phyloP scores from a whole-genome alignment of 2,329 filamentous ascomycete species.

The Alternaria brassicae region DNA sequence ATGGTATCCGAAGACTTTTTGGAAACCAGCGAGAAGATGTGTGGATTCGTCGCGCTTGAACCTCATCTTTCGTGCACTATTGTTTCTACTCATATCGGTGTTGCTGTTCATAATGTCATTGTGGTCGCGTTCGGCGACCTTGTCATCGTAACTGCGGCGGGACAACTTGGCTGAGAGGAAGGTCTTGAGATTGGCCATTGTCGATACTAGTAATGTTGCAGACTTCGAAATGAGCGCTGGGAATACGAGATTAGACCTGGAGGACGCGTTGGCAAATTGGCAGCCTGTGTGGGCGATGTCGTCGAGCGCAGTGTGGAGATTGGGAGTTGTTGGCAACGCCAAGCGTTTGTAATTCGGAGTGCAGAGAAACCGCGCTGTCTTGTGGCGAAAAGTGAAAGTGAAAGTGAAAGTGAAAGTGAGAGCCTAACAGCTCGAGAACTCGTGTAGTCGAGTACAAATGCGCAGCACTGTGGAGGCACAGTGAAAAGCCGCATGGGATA shows the following conservation, averaged over 20 bases:
- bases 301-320: neutral
- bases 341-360: neutral
- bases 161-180: neutral
- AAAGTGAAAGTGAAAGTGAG: neutral
- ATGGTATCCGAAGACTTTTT: neutral
- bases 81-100: neutral
- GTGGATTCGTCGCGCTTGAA: neutral
- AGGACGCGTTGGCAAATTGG: neutral
- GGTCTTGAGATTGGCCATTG: slow-evolving; percentile 52
- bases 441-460: neutral
- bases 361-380: neutral
- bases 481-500: neutral
- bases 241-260: neutral
- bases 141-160: neutral
- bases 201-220: slow-evolving; percentile 50
- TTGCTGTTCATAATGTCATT: neutral
- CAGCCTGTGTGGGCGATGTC: neutral
- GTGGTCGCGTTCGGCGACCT: neutral
- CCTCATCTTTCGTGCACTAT: neutral
- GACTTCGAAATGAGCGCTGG: neutral
- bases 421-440: neutral
- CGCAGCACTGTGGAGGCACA: neutral
- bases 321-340: neutral
- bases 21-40: neutral
- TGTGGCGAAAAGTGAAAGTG: slow-evolving; percentile 2